Evolutionary conservation across 1,139 yeast genomes (phyloP).

Genomic region (Pneumocystis canis): DNA sequence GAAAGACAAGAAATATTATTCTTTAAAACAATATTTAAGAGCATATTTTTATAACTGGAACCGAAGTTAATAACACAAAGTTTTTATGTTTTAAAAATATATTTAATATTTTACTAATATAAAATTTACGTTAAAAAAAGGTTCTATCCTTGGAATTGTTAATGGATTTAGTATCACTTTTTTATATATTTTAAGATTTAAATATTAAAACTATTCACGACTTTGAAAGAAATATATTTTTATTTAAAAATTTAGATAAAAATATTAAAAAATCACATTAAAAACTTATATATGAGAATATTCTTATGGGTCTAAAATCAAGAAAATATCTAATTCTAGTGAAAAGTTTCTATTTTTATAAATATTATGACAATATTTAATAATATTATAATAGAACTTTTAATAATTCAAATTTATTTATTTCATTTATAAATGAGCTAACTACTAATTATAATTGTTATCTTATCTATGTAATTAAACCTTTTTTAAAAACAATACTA

Average conservation of each 20-base stretch:
- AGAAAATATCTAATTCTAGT: slow-evolving; percentile 51
- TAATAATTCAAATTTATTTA: slow-evolving; percentile 57
- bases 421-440: slow-evolving; percentile 53
- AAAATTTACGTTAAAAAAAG: slow-evolving; percentile 80
- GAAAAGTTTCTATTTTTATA: slow-evolving; percentile 22
- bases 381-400: slow-evolving; percentile 37
- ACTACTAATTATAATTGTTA: slow-evolving; percentile 56
- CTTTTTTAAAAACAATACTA: not conserved
- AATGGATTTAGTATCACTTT: slow-evolving; percentile 73
- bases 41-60: slow-evolving; percentile 96
- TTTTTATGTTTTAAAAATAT: slow-evolving; percentile 49
- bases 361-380: not conserved
- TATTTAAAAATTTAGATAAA: slow-evolving; percentile 82
- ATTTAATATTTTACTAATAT: slow-evolving; percentile 1
- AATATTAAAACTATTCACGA: slow-evolving; percentile 67
- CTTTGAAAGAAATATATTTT: slow-evolving; percentile 77
- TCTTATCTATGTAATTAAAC: slow-evolving; percentile 37
- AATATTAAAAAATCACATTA: slow-evolving; percentile 76
- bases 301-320: slow-evolving; percentile 35
- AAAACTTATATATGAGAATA: slow-evolving; percentile 43
- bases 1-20: not conserved
- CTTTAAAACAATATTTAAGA: slow-evolving; percentile 87
- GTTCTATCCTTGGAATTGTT: slow-evolving; percentile 85
- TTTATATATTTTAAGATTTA: not conserved
- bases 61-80: slow-evolving; percentile 87